Evolutionary conservation across 495 filamentous ascomycete genomes (phyloP).

Genomic region (Lasiosphaeria miniovina): DNA sequence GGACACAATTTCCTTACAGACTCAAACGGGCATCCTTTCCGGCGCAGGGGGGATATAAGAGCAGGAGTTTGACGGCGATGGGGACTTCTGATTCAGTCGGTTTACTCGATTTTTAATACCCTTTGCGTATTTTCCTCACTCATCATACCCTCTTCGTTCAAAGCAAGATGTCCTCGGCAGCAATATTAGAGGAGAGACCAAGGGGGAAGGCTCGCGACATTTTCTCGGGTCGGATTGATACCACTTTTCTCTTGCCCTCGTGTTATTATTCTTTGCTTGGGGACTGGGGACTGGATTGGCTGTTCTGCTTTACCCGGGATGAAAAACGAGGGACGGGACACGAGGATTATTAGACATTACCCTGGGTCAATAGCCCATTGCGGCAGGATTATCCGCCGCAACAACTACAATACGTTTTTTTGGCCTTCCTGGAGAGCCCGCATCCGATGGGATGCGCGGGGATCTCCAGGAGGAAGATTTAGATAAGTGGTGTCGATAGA

Average conservation of each 20-base stretch:
- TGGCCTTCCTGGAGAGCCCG: neutral
- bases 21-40: slow-evolving; percentile 6
- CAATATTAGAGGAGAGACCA: neutral
- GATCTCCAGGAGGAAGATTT: neutral
- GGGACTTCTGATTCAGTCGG: neutral
- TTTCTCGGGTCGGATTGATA: slow-evolving; percentile 7
- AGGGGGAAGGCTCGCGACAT: neutral
- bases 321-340: slow-evolving; percentile 21
- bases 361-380: slow-evolving; percentile 32
- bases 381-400: slow-evolving; percentile 4
- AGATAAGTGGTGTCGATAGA: neutral
- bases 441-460: neutral
- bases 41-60: slow-evolving; percentile 10
- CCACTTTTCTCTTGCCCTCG: slow-evolving; percentile 6
- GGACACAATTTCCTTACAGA: neutral
- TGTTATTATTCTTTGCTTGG: neutral
- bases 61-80: slow-evolving; percentile 4
- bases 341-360: slow-evolving; percentile 26
- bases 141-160: neutral
- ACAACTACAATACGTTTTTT: slow-evolving; percentile 6
- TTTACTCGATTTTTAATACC: neutral
- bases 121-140: neutral
- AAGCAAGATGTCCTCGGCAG: neutral
- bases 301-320: slow-evolving; percentile 9
- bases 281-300: neutral